Evolutionary conservation across 2,329 filamentous ascomycete genomes (phyloP).

Genomic region (Alternaria brassicae): DNA sequence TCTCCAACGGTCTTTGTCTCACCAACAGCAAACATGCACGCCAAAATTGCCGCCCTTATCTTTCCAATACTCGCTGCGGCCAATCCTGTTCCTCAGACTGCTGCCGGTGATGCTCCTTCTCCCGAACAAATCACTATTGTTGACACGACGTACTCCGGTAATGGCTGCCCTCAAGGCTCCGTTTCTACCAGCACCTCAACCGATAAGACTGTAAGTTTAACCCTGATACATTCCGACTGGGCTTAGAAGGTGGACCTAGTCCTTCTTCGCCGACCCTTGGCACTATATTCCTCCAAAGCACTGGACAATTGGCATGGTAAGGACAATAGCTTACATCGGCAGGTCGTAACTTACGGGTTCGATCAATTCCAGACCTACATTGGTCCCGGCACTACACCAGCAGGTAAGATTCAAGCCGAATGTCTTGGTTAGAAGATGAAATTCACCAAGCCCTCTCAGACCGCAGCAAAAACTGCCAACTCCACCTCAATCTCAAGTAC

Average conservation of each 20-base stretch:
- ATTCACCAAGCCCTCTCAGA: slow-evolving; percentile 23
- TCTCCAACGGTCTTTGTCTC: slow-evolving; percentile 8
- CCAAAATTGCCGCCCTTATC: slow-evolving; percentile 38
- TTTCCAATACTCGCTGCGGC: slow-evolving; percentile 41
- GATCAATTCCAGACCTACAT: slow-evolving; percentile 47
- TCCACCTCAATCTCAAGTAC: slow-evolving; percentile 47
- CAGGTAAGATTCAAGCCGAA: background rate
- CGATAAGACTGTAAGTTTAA: slow-evolving; percentile 42
- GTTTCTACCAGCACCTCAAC: slow-evolving; percentile 42
- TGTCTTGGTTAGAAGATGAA: background rate
- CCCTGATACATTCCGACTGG: background rate
- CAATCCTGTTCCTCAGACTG: slow-evolving; percentile 32
- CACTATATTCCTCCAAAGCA: background rate
- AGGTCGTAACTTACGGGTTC: slow-evolving; percentile 47
- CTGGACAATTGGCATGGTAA: slow-evolving; percentile 1
- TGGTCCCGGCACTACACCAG: slow-evolving; percentile 33
- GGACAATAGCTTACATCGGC: background rate
- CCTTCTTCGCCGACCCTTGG: slow-evolving; percentile 3
- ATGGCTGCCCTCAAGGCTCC: slow-evolving; percentile 46
- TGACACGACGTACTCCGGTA: slow-evolving; percentile 43
- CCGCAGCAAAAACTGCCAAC: slow-evolving; percentile 48
- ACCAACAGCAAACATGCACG: slow-evolving; percentile 35
- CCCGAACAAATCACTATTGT: slow-evolving; percentile 40
- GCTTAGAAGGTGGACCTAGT: slow-evolving; percentile 1
- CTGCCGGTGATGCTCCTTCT: slow-evolving; percentile 21